These are phyloP conservation scores for Cytospora leucostoma DNA, from an alignment of 2,329 filamentous ascomycete species.

Conservation along the genomic window DNA sequence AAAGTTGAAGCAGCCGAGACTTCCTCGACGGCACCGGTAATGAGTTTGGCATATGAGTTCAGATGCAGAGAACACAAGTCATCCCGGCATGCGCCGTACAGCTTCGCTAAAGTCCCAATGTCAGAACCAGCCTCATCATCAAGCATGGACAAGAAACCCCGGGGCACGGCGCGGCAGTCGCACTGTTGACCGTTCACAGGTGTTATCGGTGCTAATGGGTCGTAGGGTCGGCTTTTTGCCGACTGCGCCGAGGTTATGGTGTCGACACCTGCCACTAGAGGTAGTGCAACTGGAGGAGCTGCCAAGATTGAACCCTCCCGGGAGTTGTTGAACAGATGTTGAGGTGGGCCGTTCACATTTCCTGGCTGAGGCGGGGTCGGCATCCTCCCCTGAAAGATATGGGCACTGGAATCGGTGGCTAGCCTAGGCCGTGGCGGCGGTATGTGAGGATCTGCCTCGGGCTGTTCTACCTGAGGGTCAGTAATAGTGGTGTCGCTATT, in stretches of 20 bases:
- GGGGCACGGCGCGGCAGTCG: conserved; percentile 18
- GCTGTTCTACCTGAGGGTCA: conserved; percentile 20
- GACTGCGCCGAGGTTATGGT: neutral
- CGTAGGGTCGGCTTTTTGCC: conserved; percentile 19
- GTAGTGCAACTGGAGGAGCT: neutral
- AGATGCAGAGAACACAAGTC: conserved; percentile 23
- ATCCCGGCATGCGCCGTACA: conserved; percentile 21
- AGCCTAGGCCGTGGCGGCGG: neutral
- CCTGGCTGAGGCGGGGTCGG: conserved; percentile 2
- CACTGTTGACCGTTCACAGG: conserved; percentile 11
- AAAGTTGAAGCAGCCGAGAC: neutral
- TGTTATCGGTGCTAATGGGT: conserved; percentile 23
- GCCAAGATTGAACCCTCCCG: neutral
- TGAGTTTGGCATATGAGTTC: conserved; percentile 20
- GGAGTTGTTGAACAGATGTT: neutral
- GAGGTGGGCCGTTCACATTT: conserved; percentile 4
- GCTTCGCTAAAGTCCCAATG: conserved; percentile 10
- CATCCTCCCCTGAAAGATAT: neutral
- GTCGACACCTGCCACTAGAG: neutral
- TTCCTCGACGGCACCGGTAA: conserved; percentile 21
- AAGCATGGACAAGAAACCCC: conserved; percentile 16
- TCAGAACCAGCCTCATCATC: conserved; percentile 6
- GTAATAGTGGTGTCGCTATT: conserved; percentile 26
- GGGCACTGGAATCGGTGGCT: neutral
- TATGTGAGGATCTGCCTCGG: conserved; percentile 1